phyloP scores from a whole-genome alignment of 495 filamentous ascomycete genomes.

The Xylaria acuta region DNA sequence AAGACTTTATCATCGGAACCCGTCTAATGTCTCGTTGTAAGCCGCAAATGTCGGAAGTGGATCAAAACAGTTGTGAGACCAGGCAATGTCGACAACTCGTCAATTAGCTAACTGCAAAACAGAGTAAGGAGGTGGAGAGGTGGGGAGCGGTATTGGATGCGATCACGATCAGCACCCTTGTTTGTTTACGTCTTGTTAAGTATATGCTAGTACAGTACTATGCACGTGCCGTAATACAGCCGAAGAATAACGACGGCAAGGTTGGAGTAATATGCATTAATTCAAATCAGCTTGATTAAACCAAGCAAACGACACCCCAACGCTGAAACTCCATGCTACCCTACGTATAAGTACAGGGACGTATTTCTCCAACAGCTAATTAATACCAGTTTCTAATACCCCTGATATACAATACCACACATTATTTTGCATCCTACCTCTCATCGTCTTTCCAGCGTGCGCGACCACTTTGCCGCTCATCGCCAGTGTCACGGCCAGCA shows the following conservation, averaged over 20 bases:
- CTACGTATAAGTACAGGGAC: slow-evolving; percentile 29
- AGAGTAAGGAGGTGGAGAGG: background rate
- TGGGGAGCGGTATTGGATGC: background rate
- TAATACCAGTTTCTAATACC: slow-evolving; percentile 19
- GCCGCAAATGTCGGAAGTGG: background rate
- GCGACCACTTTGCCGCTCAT: slow-evolving; percentile 33
- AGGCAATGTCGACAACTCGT: background rate
- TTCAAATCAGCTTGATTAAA: background rate
- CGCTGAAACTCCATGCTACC: slow-evolving; percentile 38
- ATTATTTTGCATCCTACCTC: slow-evolving; percentile 30
- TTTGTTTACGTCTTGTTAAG: background rate
- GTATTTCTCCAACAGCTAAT: slow-evolving; percentile 25
- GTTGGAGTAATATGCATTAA: background rate
- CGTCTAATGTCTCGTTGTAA: background rate
- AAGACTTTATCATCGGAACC: no score
- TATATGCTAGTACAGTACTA: background rate
- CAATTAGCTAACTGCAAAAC: background rate
- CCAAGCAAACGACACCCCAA: slow-evolving; percentile 28
- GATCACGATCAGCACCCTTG: background rate
- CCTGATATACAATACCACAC: slow-evolving; percentile 17
- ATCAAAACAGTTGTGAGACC: background rate
- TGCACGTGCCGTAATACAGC: background rate
- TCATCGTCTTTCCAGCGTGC: slow-evolving; percentile 41
- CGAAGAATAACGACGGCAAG: background rate
- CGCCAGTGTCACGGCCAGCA: slow-evolving; percentile 48